phyloP scores from a whole-genome alignment of 1,139 yeast genomes.

The Pichia cactophila region DNA sequence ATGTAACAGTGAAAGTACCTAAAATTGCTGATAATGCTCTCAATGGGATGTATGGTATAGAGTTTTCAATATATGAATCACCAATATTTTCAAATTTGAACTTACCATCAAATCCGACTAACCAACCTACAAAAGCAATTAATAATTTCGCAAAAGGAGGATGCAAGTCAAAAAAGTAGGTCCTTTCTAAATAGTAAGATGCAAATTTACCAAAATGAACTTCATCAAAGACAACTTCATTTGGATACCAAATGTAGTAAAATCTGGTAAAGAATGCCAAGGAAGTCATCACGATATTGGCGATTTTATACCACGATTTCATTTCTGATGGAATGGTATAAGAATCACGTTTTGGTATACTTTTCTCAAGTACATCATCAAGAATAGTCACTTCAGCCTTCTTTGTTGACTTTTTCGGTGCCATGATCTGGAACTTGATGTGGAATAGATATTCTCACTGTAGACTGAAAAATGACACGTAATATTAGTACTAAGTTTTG shows the following conservation, averaged over 20 bases:
- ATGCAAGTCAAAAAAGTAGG: slow-evolving; percentile 91
- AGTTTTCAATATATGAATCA: slow-evolving; percentile 62
- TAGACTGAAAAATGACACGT: neutral
- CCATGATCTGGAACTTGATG: neutral
- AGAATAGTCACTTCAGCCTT: neutral
- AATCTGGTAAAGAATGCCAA: slow-evolving; percentile 70
- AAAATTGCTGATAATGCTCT: slow-evolving; percentile 75
- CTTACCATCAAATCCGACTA: slow-evolving; percentile 80
- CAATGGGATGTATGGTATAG: slow-evolving; percentile 86
- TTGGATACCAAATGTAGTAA: slow-evolving; percentile 61
- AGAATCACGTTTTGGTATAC: neutral
- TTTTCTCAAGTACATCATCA: neutral
- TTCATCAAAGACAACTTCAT: slow-evolving; percentile 93
- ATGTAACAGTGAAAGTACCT: slow-evolving; percentile 77
- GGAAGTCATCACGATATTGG: slow-evolving; percentile 45
- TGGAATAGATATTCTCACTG: too few relatives aligned
- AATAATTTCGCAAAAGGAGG: slow-evolving; percentile 96
- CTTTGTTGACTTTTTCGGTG: neutral
- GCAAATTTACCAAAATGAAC: slow-evolving; percentile 98
- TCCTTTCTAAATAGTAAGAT: slow-evolving; percentile 72
- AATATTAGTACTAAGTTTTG: neutral
- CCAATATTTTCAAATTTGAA: slow-evolving; percentile 92
- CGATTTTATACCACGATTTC: slow-evolving; percentile 34
- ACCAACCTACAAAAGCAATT: slow-evolving; percentile 84
- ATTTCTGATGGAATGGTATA: slow-evolving; percentile 17